Base-by-base conservation (phyloP, 352 stramenopile species). In the Globisporangium cystogenes region DNA sequence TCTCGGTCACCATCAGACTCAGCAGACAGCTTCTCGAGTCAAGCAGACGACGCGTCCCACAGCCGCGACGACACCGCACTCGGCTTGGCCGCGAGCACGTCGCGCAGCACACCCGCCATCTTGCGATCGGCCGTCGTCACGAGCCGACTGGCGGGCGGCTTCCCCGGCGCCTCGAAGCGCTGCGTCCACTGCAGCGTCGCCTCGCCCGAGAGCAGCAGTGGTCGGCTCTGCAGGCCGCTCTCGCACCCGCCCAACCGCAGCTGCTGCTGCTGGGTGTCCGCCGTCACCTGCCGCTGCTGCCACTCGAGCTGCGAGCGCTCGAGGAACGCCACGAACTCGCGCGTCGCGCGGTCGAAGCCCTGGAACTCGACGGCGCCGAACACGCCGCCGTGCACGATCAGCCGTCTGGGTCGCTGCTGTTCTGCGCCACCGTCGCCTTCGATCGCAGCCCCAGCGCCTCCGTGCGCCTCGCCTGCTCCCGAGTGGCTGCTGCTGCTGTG, bases 361-460 rank as follows among this genome's bases (percentile, higher is more conserved):
- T 56, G 55, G 16, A 66, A 88, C 49, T 90, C 79, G 15, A 87
- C 65, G 11, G 55, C 72, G 1, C 76, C 79, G 33, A 72, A 72
- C n/a, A n/a, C n/a, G 24, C 78, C 57, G 8, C 79, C 79, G 29
- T 76, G 77, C 35, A 85, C 37, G 24, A 90, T 62, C 6, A 87
- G 16, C 16, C 52, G n/a, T n/a, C n/a, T n/a, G n/a, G n/a, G 55
- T 18, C 48, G 41, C 24, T 52, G 20, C 2, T 62, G 35, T 3
- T 24, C 6, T 24, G 14, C 15, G 21, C 21, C 7, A 8, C 2
- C 21, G 7, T 12, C 37, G 3, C n/a, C 18, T 2, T 16, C 20
- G 37, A 12, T 43, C 11, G 37, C 7, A 64, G 51, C n/a, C n/a
- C n/a, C n/a, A n/a, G n/a, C n/a, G n/a, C n/a, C n/a, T n/a, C n/a